These are phyloP conservation scores for Schoenoplectus tabernaemontani DNA, from an alignment of 202 grass and related monocot genomes.

Conservation along the genomic window DNA sequence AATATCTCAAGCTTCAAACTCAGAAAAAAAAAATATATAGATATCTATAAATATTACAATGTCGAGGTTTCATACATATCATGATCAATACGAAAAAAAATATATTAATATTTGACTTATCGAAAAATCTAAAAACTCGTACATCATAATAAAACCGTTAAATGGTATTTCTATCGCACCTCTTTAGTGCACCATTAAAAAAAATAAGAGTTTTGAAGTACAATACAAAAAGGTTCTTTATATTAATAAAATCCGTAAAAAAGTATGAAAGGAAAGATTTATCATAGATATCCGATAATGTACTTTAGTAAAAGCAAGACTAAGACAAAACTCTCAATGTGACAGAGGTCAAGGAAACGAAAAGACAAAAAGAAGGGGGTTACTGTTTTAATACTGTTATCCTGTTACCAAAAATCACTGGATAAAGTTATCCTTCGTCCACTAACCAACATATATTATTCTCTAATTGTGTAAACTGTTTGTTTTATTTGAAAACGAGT, in stretches of 20 bases:
- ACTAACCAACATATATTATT: background rate
- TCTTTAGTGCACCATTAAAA: background rate
- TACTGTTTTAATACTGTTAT: background rate
- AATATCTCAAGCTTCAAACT: too few relatives aligned
- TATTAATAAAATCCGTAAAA: background rate
- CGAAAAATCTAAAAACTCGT: too few relatives aligned
- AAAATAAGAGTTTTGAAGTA: background rate
- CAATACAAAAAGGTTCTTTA: background rate
- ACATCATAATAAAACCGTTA: too few relatives aligned
- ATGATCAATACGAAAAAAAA: too few relatives aligned
- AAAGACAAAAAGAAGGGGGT: background rate
- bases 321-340: background rate
- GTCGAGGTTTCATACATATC: too few relatives aligned
- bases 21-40: too few relatives aligned
- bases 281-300: background rate
- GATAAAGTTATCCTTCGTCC: constrained; percentile 6
- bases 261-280: background rate
- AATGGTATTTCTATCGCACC: too few relatives aligned
- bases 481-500: constrained; percentile 11
- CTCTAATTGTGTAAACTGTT: background rate
- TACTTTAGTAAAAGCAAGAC: constrained; percentile 3
- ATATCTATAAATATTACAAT: too few relatives aligned
- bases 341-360: constrained; percentile 6
- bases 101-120: too few relatives aligned
- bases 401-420: background rate